Evolutionary conservation across 176 grass and related monocot species (phyloP), one percentile per base, ranked within the genome.

Genomic region (Aegilops bicornis): DNA sequence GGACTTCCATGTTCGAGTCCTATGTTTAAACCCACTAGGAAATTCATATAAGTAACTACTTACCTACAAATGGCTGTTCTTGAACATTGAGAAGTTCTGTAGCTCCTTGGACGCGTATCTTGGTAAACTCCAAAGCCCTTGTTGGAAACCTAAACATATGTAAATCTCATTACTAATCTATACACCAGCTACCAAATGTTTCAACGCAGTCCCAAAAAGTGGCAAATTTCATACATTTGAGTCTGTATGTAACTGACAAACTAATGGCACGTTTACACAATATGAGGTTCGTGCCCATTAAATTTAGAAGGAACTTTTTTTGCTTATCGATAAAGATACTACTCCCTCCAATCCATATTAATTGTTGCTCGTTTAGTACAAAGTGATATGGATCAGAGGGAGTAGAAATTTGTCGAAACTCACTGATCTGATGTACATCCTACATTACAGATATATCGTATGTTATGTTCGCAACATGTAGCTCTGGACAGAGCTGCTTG

Each of bases 11-110:
- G 14, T 77, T 67, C 31, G 12, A 24, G 33, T 60, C 25, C 6
- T 43, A 42, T 36, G 75, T 30, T 29, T 42, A 27, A 33, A 10
- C 24, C 5, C 2, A 10, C 7, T 48, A 70, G 36, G 14, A 79
- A 83, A 52, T 20, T 73, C 1, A 12, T 35, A 25, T 0, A 69
- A 33, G 58, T 47, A 29, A 78, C 2, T 37, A 72, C 50, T 23
- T 39, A 75, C 79, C 86, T 82, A 29, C 2, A 32, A 77, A 32
- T 11, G 45, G 19, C 24, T 90, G 84, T 60, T 10, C 77, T 22
- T 19, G 8, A 50, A 73, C 39, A 73, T n/a, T 40, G 10, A 2
- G 45, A 20, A 15, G 35, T 25, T n/a, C 32, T 16, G 24, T 30
- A 5, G 35, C 63, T 78, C 33, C 48, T 48, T 83, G 72, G 1